phyloP scores from a whole-genome alignment of 192 early-diverging fungal species.

The Globomyces pollinis-pini region DNA sequence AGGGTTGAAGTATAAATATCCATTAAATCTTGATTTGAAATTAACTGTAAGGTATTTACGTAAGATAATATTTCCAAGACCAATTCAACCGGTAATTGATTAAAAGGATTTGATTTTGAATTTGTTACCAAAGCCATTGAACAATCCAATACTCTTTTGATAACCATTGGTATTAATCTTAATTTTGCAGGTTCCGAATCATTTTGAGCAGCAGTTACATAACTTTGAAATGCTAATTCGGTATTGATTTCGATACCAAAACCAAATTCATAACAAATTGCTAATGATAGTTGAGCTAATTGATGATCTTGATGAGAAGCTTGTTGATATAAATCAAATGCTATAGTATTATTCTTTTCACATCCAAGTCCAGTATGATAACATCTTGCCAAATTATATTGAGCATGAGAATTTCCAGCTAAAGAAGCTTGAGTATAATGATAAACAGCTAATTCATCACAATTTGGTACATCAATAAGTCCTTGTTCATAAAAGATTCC shows the following conservation, averaged over 20 bases:
- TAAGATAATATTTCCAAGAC: neutral
- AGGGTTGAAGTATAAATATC: too few relatives aligned
- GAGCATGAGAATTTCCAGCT: conserved; percentile 43
- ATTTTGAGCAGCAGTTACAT: conserved; percentile 25
- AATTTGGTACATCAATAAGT: conserved; percentile 16
- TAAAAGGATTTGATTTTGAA: neutral
- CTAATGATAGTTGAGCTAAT: conserved; percentile 48
- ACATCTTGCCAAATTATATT: conserved; percentile 47
- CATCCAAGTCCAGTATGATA: conserved; percentile 47
- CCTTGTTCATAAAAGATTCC: conserved; percentile 48
- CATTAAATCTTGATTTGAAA: too few relatives aligned
- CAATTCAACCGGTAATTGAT: neutral
- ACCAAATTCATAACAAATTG: conserved; percentile 70
- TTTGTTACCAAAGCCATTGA: neutral
- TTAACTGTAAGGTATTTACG: too few relatives aligned
- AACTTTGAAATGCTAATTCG: conserved; percentile 38
- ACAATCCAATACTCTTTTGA: neutral
- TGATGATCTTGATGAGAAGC: conserved; percentile 38
- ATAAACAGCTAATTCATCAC: conserved; percentile 24
- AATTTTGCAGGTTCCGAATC: conserved; percentile 22
- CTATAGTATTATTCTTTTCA: conserved; percentile 23
- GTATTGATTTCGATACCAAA: conserved; percentile 52
- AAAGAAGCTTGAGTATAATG: conserved; percentile 36
- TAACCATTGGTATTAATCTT: neutral
- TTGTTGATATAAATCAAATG: conserved; percentile 36